Percentiles rank a stretch among this genome's conserved stretches.
Evolutionary conservation across 208 protist species (phyloP).

Genomic region (Trypanosoma theileri): DNA sequence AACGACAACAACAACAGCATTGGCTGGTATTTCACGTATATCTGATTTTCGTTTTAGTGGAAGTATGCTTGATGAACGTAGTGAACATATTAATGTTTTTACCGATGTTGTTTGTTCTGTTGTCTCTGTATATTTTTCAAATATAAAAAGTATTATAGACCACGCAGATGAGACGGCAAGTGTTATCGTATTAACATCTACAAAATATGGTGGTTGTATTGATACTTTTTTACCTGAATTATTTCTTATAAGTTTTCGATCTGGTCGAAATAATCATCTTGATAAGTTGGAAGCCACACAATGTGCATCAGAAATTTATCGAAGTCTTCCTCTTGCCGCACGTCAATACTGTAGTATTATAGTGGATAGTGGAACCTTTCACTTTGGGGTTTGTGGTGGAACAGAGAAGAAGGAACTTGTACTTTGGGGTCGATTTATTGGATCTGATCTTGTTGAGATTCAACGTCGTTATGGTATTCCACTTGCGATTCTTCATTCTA

Average conservation of each 20-base stretch:
- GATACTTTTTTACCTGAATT: slow-evolving; percentile 44
- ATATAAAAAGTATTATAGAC: slow-evolving; percentile 9
- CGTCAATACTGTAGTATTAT: slow-evolving; percentile 32
- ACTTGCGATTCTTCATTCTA: slow-evolving; percentile 38
- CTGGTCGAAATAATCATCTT: slow-evolving; percentile 22
- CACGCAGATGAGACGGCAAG: slow-evolving; percentile 33
- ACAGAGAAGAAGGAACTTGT: slow-evolving; percentile 40
- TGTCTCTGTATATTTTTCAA: slow-evolving; percentile 5
- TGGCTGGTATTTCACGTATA: background rate
- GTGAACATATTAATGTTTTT: slow-evolving; percentile 19
- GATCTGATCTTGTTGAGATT: slow-evolving; percentile 30
- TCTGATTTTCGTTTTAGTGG: background rate
- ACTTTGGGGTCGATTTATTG: slow-evolving; percentile 30
- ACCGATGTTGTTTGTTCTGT: slow-evolving; percentile 11
- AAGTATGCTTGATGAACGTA: background rate
- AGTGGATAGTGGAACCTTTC: slow-evolving; percentile 40
- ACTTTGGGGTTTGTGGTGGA: slow-evolving; percentile 36
- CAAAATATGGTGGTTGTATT: slow-evolving; percentile 40
- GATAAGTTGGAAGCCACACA: slow-evolving; percentile 37
- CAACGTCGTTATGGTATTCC: slow-evolving; percentile 30
- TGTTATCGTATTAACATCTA: slow-evolving; percentile 22
- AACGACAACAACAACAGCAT: background rate
- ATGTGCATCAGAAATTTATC: slow-evolving; percentile 41
- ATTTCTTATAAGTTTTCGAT: slow-evolving; percentile 43
- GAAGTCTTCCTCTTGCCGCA: slow-evolving; percentile 17